Base-by-base conservation (phyloP, 805 yeast species). In the Candida wancherniae region DNA sequence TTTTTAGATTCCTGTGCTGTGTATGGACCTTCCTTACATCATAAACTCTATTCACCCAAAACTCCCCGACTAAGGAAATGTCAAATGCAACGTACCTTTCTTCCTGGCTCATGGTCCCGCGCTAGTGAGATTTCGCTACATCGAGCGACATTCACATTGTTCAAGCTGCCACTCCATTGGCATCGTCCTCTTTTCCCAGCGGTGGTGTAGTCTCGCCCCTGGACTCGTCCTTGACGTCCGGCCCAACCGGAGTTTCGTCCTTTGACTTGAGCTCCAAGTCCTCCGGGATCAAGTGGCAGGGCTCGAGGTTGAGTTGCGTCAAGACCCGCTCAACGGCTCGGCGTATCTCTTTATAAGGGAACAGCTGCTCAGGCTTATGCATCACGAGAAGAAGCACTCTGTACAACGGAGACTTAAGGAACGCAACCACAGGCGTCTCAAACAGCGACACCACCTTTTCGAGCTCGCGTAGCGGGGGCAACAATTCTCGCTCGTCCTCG, bases 301-400 rank as follows among this genome's bases (percentile, higher is more conserved):
- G 40, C 9, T 34, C 23, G 19, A 44, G 24, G 12, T 32, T 15
- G 11, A 44, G 16, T 1, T 19, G 32, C 13, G 26, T 24, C 29
- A 63, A 50, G 6, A 58, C 36, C n/a, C 34, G 33, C 20, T 29
- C 37, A 6, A 56, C 42, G 26, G 40, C 48, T 3, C 22, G 26
- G 18, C 51, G 45, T 9, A 56, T 45, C 13, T 36, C 28, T 5
- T 20, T 31, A 26, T 42, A 24, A 3, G 43, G 40, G 31, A 50
- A 48, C 15, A 24, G 12, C 20, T 50, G 57, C 12, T 35, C 27
- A 4, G 61, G 58, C 36, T 48, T 53, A 36, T 67, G 53, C 31
- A 51, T 42, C 3, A 48, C 44, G 28, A 61, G 38, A 9, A 65
- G 51, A 34, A 65, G 39, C 10, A 54, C 52, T 24, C 63, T 47